Percentiles rank a stretch among this genome's conserved stretches.
phyloP scores from a whole-genome alignment of 257 asterid genomes.

The Verbascum thapsus region DNA sequence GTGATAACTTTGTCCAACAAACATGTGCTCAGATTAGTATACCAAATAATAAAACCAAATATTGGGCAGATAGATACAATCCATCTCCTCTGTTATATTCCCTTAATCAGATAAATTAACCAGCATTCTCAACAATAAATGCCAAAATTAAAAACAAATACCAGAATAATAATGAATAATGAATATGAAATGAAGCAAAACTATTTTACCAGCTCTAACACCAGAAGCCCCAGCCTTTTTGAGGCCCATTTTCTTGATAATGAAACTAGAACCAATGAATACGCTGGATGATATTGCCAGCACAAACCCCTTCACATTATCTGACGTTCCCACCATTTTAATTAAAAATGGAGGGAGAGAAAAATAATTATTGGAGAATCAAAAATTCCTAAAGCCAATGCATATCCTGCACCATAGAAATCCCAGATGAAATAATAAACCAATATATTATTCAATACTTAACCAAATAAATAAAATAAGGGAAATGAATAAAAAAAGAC shows the following conservation, averaged over 20 bases:
- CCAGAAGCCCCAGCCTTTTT: constrained; percentile 45
- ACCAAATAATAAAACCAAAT: neutral
- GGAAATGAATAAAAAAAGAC: too few species aligned
- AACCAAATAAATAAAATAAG: too few species aligned
- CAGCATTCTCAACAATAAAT: too few species aligned
- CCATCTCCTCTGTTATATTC: neutral
- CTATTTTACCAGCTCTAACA: constrained; percentile 55
- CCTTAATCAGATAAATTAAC: neutral
- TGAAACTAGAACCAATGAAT: constrained; percentile 60
- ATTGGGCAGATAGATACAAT: neutral
- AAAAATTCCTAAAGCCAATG: too few species aligned
- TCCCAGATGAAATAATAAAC: too few species aligned
- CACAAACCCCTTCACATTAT: constrained; percentile 47
- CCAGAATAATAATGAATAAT: too few species aligned
- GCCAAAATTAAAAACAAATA: too few species aligned
- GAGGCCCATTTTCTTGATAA: constrained; percentile 57
- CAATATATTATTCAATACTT: too few species aligned
- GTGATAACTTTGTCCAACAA: neutral
- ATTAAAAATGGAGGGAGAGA: constrained; percentile 24
- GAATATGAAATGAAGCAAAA: neutral
- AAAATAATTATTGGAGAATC: too few species aligned
- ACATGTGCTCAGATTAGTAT: neutral
- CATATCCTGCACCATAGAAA: too few species aligned
- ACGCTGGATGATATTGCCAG: constrained; percentile 54
- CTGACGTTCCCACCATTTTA: constrained; percentile 50